These are phyloP conservation scores for Trichopus zeylanicus DNA, from an alignment of 116 monocot species.

Conservation along the genomic window DNA sequence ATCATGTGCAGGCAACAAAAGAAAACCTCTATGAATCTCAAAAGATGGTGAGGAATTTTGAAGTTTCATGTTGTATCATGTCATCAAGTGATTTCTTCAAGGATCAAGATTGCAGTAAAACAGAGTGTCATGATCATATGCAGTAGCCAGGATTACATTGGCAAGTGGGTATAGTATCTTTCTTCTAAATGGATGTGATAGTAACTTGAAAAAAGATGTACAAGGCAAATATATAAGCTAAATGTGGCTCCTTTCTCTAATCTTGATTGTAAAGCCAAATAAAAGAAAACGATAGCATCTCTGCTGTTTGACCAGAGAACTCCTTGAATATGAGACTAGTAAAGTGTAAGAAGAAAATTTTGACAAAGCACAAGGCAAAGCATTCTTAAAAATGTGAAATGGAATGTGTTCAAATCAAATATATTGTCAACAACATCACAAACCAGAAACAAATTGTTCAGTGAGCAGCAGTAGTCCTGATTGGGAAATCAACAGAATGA, in stretches of 20 bases:
- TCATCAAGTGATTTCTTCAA: slow-evolving; percentile 1
- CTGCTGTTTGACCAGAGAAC: background rate
- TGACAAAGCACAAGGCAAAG: background rate
- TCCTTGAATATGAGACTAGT: background rate
- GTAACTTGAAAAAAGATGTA: background rate
- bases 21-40: too few species aligned
- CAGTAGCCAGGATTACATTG: background rate
- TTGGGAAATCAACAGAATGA: background rate
- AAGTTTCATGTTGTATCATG: background rate
- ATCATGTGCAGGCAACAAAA: too few species aligned
- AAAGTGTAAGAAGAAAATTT: background rate
- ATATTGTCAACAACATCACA: background rate
- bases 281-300: background rate
- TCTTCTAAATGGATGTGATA: too few species aligned
- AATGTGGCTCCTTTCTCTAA: background rate
- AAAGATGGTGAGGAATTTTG: background rate
- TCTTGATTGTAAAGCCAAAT: background rate
- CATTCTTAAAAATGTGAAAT: background rate
- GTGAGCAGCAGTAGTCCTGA: background rate
- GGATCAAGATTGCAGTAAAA: background rate
- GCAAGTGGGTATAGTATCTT: background rate
- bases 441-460: too few species aligned
- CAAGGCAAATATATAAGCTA: background rate
- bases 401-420: background rate
- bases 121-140: too few species aligned